phyloP scores from a whole-genome alignment of 2,329 filamentous ascomycete genomes.

The Leptographium lundbergii region DNA sequence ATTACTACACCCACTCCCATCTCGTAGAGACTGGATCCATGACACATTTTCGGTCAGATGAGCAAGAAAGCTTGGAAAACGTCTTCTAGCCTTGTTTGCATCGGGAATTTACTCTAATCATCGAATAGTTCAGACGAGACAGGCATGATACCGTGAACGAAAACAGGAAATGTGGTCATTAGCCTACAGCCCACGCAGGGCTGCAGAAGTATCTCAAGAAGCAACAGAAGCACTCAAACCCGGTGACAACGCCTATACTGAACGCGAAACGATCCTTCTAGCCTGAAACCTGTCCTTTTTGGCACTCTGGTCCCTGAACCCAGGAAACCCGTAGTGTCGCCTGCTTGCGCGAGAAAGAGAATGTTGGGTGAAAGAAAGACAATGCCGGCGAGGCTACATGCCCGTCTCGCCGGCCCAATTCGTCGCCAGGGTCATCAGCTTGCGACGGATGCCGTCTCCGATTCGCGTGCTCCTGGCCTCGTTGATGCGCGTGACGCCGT shows the following conservation, averaged over 20 bases:
- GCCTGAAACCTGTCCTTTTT: neutral
- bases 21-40: too few relatives aligned
- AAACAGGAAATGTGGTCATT: neutral
- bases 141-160: too few relatives aligned
- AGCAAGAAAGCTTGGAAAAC: too few relatives aligned
- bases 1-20: neutral
- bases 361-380: neutral
- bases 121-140: too few relatives aligned
- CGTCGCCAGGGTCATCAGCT: constrained; percentile 24
- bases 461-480: constrained; percentile 28
- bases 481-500: constrained; percentile 27
- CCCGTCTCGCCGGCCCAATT: constrained; percentile 22
- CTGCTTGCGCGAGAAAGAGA: neutral
- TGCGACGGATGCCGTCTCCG: constrained; percentile 31
- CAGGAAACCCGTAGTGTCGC: neutral
- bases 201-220: neutral
- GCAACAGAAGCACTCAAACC: neutral
- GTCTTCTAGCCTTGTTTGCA: too few relatives aligned
- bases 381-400: neutral
- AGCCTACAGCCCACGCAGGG: neutral
- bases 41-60: too few relatives aligned
- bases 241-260: neutral
- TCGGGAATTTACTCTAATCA: too few relatives aligned
- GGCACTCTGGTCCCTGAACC: neutral
- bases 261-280: neutral